Evolutionary conservation across 2,329 filamentous ascomycete species (phyloP), one percentile per base, ranked within the genome.

Genomic region (Macrophomina phaseolina): DNA sequence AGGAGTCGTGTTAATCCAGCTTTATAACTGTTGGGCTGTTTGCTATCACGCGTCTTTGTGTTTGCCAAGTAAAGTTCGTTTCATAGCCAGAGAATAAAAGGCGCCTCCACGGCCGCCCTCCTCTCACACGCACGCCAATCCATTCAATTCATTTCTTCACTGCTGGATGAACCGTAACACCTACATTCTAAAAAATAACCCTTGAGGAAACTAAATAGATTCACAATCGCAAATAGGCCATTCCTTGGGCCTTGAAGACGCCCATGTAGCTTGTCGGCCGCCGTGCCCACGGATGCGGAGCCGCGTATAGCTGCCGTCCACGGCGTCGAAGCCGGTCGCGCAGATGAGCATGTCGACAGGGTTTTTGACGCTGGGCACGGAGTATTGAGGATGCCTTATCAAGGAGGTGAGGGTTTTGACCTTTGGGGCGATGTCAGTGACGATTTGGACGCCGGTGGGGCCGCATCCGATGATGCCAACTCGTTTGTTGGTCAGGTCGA

Each of bases 261-360:
- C 82, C 82, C 0, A 83, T 72, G 68, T 81, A 81, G 0, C 77
- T 74, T 1, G 6, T 18, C 14, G 55, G 30, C 77, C 78, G 23
- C 70, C 67, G 14, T 65, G 70, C 46, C 75, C 74, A 4, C 69
- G 70, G 62, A 81, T 78, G 40, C 77, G 72, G 60, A 81, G 74
- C 36, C 78, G 73, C 2, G 70, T 69, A 30, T 80, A 72, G 6
- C 74, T 73, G 11, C 80, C 80, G 1, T 73, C 75, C 11, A 80
- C 70, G 0, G 77, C 75, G 64, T 83, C 80, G 64, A 80, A 83
- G 0, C 81, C 81, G 0, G 76, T 82, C 18, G 74, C 80, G 64
- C 77, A 69, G 66, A 89, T 77, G 52, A 89, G 82, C 28, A 81
- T 80, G 71, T 89, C 87, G 7, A 80, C 69, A 0, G 68, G 66